Percentiles rank a stretch among this genome's conserved stretches.
Evolutionary conservation across 306 rosid species (phyloP).

Genomic region (Sophora flavescens): DNA sequence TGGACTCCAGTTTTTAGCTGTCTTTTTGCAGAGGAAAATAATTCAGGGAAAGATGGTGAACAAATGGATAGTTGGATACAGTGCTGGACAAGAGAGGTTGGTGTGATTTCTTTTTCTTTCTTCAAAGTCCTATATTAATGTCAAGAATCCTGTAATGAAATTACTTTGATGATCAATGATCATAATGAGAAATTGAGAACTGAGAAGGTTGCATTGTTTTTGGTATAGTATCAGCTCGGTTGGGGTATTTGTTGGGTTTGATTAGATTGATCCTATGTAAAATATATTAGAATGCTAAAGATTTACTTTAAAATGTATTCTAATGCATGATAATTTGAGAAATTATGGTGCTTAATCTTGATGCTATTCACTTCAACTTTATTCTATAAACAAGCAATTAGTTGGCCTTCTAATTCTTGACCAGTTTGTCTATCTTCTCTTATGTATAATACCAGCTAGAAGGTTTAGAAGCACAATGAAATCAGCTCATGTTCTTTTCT

Average conservation of each 20-base stretch:
- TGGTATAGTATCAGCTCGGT: neutral
- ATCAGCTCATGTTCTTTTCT: neutral
- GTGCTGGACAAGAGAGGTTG: constrained; percentile 19
- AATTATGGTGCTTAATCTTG: constrained; percentile 3
- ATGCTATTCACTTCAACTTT: neutral
- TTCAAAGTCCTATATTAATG: too few species aligned
- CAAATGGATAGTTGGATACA: neutral
- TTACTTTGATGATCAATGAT: neutral
- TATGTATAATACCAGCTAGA: neutral
- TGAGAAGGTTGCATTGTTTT: neutral
- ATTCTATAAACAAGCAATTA: neutral
- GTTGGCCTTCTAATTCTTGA: neutral
- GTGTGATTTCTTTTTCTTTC: neutral
- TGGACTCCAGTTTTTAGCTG: neutral
- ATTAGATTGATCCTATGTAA: neutral
- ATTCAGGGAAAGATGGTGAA: neutral
- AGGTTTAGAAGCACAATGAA: neutral
- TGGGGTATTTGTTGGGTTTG: neutral
- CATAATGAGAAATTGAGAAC: neutral
- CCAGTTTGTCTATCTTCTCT: too few species aligned
- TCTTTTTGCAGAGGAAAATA: neutral
- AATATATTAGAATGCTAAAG: neutral
- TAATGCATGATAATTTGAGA: neutral
- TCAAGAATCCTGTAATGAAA: neutral
- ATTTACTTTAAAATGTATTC: neutral